phyloP scores from a whole-genome alignment of 352 stramenopile genomes.

The Pythium dissimile region DNA sequence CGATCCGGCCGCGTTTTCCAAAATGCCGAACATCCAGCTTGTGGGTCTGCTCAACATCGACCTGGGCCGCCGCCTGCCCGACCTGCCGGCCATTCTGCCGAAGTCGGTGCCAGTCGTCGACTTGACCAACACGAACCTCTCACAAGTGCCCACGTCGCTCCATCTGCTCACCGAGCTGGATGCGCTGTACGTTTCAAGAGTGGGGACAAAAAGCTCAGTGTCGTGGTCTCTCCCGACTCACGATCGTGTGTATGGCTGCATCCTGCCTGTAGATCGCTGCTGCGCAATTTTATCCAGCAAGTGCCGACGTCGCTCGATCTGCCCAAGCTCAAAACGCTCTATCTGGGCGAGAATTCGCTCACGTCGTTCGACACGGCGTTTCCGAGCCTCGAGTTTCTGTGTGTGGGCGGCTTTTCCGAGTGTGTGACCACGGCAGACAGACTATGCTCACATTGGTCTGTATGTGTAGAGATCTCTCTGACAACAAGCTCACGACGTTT shows the following conservation, averaged over 20 bases:
- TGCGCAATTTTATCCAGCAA: background rate
- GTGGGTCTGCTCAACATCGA: conserved; percentile 18
- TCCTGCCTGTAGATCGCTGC: conserved; percentile 10
- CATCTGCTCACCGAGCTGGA: conserved; percentile 1
- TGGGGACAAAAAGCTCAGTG: no score
- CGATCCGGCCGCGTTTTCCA: conserved; percentile 1
- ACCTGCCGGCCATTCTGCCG: conserved; percentile 7
- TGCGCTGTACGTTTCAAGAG: conserved; percentile 3
- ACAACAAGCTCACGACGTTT: conserved; percentile 16
- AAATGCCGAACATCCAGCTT: background rate
- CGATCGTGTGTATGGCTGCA: no score
- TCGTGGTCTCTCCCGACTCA: no score
- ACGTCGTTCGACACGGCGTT: background rate
- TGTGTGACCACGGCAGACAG: no score
- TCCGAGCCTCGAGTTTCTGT: conserved; percentile 6
- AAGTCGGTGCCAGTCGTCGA: background rate
- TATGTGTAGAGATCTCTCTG: conserved; percentile 15
- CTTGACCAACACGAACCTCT: conserved; percentile 15
- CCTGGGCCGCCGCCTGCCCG: conserved; percentile 4
- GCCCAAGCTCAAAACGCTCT: background rate
- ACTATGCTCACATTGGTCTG: no score
- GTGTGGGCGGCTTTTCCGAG: background rate
- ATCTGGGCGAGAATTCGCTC: conserved; percentile 7
- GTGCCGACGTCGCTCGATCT: background rate
- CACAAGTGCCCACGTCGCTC: background rate